Conservation (phyloP, 306 rosid species). For the Arachis stenosperma region DNA sequence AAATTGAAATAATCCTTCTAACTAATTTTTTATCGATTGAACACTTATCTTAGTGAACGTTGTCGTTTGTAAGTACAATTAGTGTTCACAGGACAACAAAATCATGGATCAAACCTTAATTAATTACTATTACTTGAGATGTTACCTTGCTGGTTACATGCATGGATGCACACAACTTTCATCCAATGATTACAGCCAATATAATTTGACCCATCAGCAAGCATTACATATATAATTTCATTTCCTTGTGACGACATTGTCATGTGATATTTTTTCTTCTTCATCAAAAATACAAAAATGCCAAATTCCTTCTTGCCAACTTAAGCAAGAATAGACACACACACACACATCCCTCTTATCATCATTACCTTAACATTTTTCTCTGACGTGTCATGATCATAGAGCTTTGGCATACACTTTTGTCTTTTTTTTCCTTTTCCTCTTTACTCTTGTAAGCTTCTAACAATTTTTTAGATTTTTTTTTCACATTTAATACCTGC, state of each 20-base stretch:
- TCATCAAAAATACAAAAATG: background rate
- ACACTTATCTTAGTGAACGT: no score
- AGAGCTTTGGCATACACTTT: background rate
- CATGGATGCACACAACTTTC: background rate
- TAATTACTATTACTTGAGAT: background rate
- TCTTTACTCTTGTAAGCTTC: no score
- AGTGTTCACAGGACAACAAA: no score
- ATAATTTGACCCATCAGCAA: background rate
- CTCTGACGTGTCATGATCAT: background rate
- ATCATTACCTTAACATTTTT: background rate
- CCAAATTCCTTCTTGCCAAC: background rate
- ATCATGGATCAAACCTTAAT: background rate
- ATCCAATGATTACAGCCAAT: background rate
- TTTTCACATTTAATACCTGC: no score
- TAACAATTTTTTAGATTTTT: no score
- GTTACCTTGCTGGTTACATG: background rate
- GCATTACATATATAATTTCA: background rate
- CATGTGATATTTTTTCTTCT: background rate
- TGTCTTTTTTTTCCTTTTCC: background rate
- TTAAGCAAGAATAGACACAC: background rate
- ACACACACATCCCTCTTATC: background rate
- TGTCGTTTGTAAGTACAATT: no score
- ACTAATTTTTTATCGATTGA: no score
- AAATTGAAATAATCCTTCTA: no score
- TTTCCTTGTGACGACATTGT: background rate